Conservation (phyloP, 768 basidiomycete genomes). For the Calocybe gangraenosa region DNA sequence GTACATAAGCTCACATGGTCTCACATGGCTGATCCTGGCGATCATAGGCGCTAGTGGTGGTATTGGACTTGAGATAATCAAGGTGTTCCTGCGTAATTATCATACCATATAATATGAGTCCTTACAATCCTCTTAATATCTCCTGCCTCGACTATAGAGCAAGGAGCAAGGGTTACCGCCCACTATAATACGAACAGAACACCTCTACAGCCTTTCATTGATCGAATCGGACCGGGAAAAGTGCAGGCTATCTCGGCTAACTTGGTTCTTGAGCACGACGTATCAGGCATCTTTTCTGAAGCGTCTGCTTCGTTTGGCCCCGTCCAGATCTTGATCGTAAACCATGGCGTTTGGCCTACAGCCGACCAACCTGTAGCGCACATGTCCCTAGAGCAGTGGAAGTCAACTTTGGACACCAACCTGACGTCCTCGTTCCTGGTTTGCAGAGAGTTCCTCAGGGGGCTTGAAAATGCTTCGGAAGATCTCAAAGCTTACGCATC, state of each 20-base stretch:
- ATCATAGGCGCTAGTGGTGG: conserved; percentile 71
- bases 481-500: conserved; percentile 50
- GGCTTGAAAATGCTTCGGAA: conserved; percentile 33
- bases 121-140: not conserved
- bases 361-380: conserved; percentile 46
- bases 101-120: not conserved
- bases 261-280: conserved; percentile 53
- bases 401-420: conserved; percentile 54
- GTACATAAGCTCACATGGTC: not conserved
- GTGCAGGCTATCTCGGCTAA: conserved; percentile 48
- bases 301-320: conserved; percentile 38
- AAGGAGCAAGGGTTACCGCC: conserved; percentile 67
- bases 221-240: conserved; percentile 28
- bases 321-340: conserved; percentile 56
- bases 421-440: conserved; percentile 67
- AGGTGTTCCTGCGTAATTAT: conserved; percentile 49
- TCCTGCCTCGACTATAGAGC: conserved; percentile 36
- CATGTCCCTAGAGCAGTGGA: conserved; percentile 65
- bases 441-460: conserved; percentile 53
- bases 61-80: conserved; percentile 62
- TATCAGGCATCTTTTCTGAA: conserved; percentile 44
- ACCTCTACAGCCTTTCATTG: conserved; percentile 36
- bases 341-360: conserved; percentile 52
- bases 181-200: conserved; percentile 58
- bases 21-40: not conserved